phyloP scores from a whole-genome alignment of 2,329 filamentous ascomycete species.

The Aureobasidium uvarum region DNA sequence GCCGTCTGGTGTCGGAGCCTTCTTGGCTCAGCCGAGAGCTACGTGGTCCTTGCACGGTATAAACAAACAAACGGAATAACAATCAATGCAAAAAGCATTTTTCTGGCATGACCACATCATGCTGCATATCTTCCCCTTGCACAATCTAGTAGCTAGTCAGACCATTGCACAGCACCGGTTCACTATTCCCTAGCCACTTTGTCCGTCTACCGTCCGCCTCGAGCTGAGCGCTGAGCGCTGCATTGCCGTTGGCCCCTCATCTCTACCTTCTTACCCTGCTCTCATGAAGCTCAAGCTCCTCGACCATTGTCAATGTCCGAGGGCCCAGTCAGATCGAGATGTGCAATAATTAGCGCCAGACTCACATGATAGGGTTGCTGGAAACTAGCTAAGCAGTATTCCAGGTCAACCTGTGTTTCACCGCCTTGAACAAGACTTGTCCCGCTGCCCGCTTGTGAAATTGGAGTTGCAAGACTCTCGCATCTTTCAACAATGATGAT shows the following conservation, averaged over 20 bases:
- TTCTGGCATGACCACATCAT: neutral
- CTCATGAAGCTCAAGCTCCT: slow-evolving; percentile 1
- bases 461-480: slow-evolving; percentile 18
- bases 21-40: neutral
- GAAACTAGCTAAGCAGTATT: slow-evolving; percentile 19
- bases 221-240: slow-evolving; percentile 8
- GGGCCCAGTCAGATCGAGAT: slow-evolving; percentile 4
- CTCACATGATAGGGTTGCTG: slow-evolving; percentile 13
- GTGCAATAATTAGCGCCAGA: neutral
- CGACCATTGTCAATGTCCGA: slow-evolving; percentile 2
- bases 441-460: slow-evolving; percentile 8
- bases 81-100: slow-evolving; percentile 8
- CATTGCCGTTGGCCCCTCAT: slow-evolving; percentile 22
- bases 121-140: slow-evolving; percentile 13
- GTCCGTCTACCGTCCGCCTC: slow-evolving; percentile 12
- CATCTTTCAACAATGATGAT: neutral
- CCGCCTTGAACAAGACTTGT: slow-evolving; percentile 20
- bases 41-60: neutral
- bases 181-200: slow-evolving; percentile 20
- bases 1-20: neutral
- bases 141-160: slow-evolving; percentile 3
- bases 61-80: slow-evolving; percentile 14
- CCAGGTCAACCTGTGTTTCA: slow-evolving; percentile 15
- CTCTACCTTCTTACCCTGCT: slow-evolving; percentile 1
- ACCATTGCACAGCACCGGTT: slow-evolving; percentile 9